Conservation (phyloP, 2,329 filamentous ascomycete genomes). For the Blastomyces silverae region DNA sequence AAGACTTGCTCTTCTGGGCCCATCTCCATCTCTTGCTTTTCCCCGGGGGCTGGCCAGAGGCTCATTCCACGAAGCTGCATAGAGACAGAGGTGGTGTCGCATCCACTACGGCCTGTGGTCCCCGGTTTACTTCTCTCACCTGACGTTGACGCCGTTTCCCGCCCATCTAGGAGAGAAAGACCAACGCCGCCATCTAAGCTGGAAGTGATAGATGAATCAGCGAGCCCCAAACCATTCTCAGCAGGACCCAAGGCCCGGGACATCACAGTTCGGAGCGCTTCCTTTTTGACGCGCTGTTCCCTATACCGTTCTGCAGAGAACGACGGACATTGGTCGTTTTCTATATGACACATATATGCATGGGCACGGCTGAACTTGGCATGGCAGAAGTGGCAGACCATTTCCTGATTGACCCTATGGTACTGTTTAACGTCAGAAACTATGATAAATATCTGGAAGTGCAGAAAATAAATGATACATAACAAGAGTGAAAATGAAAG, state of each 20-base stretch:
- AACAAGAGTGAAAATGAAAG: not conserved
- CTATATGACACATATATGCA: slow-evolving; percentile 49
- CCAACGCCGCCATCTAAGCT: slow-evolving; percentile 26
- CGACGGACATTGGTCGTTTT: slow-evolving; percentile 45
- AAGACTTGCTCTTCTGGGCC: slow-evolving; percentile 19
- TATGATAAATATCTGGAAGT: not conserved
- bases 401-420: slow-evolving; percentile 46
- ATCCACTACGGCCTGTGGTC: slow-evolving; percentile 17
- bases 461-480: not conserved
- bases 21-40: slow-evolving; percentile 4
- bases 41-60: slow-evolving; percentile 25
- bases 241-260: slow-evolving; percentile 10
- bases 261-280: slow-evolving; percentile 38
- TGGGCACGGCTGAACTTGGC: slow-evolving; percentile 44
- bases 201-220: slow-evolving; percentile 17
- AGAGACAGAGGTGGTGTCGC: not conserved
- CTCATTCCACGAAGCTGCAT: slow-evolving; percentile 17
- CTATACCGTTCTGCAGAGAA: slow-evolving; percentile 43
- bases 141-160: slow-evolving; percentile 16
- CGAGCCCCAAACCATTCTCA: not conserved
- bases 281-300: slow-evolving; percentile 47
- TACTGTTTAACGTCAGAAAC: slow-evolving; percentile 29
- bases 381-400: slow-evolving; percentile 46
- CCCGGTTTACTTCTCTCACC: slow-evolving; percentile 14
- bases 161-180: slow-evolving; percentile 16